These are phyloP conservation scores for Vigna trinervia DNA, from an alignment of 306 rosid genomes.

Conservation along the genomic window DNA sequence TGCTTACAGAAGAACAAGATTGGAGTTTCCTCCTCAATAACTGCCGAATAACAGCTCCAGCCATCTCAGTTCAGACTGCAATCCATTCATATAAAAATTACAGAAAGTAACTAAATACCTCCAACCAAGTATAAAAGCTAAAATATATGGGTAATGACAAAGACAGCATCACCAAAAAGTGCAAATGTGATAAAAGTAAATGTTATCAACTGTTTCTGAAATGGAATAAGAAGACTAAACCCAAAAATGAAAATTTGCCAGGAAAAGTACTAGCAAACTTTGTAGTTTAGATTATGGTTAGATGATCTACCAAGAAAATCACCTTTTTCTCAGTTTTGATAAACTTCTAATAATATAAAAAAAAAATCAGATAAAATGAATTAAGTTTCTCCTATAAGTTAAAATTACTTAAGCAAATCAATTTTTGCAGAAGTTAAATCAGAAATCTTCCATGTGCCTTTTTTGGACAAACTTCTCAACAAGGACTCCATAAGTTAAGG, in stretches of 20 bases:
- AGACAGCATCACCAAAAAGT: slow-evolving; percentile 15
- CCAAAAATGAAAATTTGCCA: neutral
- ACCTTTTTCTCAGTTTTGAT: neutral
- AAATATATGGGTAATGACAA: slow-evolving; percentile 15
- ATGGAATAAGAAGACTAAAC: slow-evolving; percentile 6
- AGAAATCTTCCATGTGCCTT: neutral
- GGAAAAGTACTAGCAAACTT: neutral
- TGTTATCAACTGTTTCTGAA: slow-evolving; percentile 1
- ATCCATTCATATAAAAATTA: slow-evolving; percentile 34
- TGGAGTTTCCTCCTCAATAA: slow-evolving; percentile 76
- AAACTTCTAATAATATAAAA: neutral
- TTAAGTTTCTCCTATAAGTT: neutral
- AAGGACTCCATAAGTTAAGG: too few species aligned
- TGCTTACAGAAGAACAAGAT: slow-evolving; percentile 66
- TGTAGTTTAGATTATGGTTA: neutral
- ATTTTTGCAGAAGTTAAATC: neutral
- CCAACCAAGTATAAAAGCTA: neutral
- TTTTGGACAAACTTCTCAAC: too few species aligned
- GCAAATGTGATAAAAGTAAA: neutral
- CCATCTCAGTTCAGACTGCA: slow-evolving; percentile 68
- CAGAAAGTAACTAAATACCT: slow-evolving; percentile 7
- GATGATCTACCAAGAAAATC: neutral
- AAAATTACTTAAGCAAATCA: neutral
- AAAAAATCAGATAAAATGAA: neutral
- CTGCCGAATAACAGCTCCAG: slow-evolving; percentile 81